Evolutionary conservation across 345 rosid species (phyloP), one percentile per base, ranked within the genome.

Genomic region (Barbarea vulgaris): DNA sequence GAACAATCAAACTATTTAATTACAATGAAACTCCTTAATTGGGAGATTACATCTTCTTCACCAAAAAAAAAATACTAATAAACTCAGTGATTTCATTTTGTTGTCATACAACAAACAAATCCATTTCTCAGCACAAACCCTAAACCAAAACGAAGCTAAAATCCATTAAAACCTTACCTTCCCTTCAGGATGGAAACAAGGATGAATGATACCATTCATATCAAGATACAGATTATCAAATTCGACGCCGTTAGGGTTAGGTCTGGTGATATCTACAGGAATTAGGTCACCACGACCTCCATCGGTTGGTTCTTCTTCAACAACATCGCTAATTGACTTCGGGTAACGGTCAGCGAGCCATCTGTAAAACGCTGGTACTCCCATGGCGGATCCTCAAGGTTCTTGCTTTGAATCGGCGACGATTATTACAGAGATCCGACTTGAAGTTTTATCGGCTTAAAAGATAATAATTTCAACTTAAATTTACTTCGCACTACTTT

Each of bases 311-410:
- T 90, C 91, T 46, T 89, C 98, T 79, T 93, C 99, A 36, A 91
- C 77, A 11, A 88, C 97, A 76, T 96, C 97, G 70, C 52, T 80
- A 57, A 96, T 89, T 2, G 98, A 78, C 80, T 69, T 87, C 9
- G 97, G 93, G 76, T 91, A 96, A 27, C 98, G 90, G 84, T 96
- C 98, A 17, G 95, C 96, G 19, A 96, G 91, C 97, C 97, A 93
- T 84, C 88, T 75, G 86, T 91, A 93, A 69, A 96, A 96, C 69
- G 98, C 96, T 3, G 99, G 99, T 4, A 96, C 98, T 21, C 99
- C 99, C 99, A 96, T 96, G 72, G 74, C 54, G 30, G 64, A 14
- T 65, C 58, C 18, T 10, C 8, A 44, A 31, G 47, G 21, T 15
- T 15, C 18, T 15, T 42, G 48, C 7, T 42, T 42, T n/a, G 21